Base-by-base conservation (phyloP, 2,329 filamentous ascomycete species). In the Clonostachys sp. region DNA sequence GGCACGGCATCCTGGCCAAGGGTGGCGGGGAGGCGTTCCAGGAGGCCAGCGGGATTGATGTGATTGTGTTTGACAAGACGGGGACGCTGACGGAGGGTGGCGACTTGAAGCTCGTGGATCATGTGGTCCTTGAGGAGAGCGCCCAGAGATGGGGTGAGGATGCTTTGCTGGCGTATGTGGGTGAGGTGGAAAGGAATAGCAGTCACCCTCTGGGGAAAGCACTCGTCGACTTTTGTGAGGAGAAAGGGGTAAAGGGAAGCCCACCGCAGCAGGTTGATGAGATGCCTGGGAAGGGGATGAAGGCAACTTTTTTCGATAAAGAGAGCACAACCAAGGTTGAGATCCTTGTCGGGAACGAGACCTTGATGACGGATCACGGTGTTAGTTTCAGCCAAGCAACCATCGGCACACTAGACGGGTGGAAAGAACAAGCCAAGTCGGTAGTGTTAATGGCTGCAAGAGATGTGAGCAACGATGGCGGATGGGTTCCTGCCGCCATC, bases 1-100 rank as follows among this genome's bases (percentile, higher is more conserved):
- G 86, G 61, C 70, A 89, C 57, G 89, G 89, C 2, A 90, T 95
- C 47, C 73, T 95, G 2, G 89, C 87, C 55, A 90, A 91, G 64
- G 89, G 89, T 18, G 89, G 89, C 18, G 89, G 89, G 34, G 87
- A 87, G 57, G 86, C 85, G 1, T 88, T 89, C 55, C 84, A 88
- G 61, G 84, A 86, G 63, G 84, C 85, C 7, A 87, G 83, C 51
- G 74, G 73, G 2, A 70, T 88, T 13, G 79, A 86, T 58, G 81
- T 80, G 45, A 79, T 89, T 39, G 82, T 89, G 2, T 89, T 90
- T 56, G 86, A 89, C 70, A 89, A 89, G 70, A 90, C 86, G 0
- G 86, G 86, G 1, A 90, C 86, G 2, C 65, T 90, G 49, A 89
- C 86, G 0, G 67, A 83, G 58, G 79, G 79, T 16, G 78, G 75